Evolutionary conservation across 805 yeast species (phyloP).

Genomic region (Deakozyma indianensis): DNA sequence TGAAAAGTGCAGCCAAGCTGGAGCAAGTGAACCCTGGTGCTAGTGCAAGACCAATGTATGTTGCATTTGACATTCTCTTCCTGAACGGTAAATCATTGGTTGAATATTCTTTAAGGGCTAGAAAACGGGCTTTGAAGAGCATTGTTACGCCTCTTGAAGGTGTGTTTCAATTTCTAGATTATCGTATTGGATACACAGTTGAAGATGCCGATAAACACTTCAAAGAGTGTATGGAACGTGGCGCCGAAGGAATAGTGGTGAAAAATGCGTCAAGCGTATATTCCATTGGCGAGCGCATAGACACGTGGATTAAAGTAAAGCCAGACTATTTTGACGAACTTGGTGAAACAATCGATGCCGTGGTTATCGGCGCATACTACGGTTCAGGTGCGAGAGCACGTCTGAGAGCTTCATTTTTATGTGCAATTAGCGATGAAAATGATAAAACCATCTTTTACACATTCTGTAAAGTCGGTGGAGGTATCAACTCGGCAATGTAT

Average conservation of each 20-base stretch:
- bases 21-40: conserved; percentile 26
- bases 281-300: conserved; percentile 42
- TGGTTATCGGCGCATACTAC: conserved; percentile 64
- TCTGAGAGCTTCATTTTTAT: conserved; percentile 39
- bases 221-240: conserved; percentile 37
- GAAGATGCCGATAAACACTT: conserved; percentile 44
- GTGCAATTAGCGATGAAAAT: conserved; percentile 46
- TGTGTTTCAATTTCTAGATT: conserved; percentile 14
- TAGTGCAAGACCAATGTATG: conserved; percentile 18
- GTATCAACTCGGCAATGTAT: conserved; percentile 53
- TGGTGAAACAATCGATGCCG: conserved; percentile 74
- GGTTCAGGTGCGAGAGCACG: conserved; percentile 40
- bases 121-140: conserved; percentile 38
- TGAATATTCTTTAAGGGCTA: conserved; percentile 33
- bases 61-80: conserved; percentile 61
- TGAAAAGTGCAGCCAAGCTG: conserved; percentile 55
- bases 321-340: conserved; percentile 80
- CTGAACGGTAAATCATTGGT: conserved; percentile 55
- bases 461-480: conserved; percentile 74
- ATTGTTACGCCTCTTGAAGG: conserved; percentile 28
- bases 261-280: conserved; percentile 51
- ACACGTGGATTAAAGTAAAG: conserved; percentile 76
- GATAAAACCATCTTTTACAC: conserved; percentile 35
- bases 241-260: conserved; percentile 73
- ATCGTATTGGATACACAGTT: conserved; percentile 28